Conservation (phyloP, 2,329 filamentous ascomycete species). For the Fusarium sp. region DNA sequence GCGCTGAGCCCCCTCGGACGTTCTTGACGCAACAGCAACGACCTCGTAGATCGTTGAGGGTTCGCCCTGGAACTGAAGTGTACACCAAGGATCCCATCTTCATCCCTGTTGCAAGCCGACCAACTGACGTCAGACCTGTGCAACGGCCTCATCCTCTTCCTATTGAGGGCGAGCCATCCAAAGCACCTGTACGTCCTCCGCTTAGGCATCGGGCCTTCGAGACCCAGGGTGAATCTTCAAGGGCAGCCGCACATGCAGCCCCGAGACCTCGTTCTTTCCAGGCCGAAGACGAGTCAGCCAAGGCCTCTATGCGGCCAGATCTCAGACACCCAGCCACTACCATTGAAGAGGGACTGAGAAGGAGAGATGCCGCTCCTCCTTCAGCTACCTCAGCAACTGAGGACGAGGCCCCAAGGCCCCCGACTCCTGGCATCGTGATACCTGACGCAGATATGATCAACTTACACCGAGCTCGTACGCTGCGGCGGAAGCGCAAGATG, state of each 20-base stretch:
- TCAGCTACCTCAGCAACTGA: conserved; percentile 14
- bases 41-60: conserved; percentile 35
- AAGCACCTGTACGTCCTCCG: conserved; percentile 21
- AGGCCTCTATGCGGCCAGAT: conserved; percentile 25
- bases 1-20: conserved; percentile 42
- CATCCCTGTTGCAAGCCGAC: conserved; percentile 39
- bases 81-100: conserved; percentile 48
- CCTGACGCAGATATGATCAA: conserved; percentile 59
- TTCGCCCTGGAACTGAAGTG: conserved; percentile 46
- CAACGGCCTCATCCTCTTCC: conserved; percentile 30
- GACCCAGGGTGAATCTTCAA: conserved; percentile 33
- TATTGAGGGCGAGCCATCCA: conserved; percentile 29
- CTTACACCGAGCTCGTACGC: conserved; percentile 60
- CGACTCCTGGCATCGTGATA: conserved; percentile 65
- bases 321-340: conserved; percentile 32
- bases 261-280: conserved; percentile 36
- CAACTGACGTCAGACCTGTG: conserved; percentile 25
- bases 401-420: conserved; percentile 49
- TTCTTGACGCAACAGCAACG: conserved; percentile 45
- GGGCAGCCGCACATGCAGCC: not conserved
- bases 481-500: conserved; percentile 63
- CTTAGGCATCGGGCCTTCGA: conserved; percentile 25
- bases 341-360: conserved; percentile 29
- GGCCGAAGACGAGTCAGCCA: conserved; percentile 33
- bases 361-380: conserved; percentile 36